Conservation (phyloP, 176 grass and related monocot genomes). For the Poa pratensis region DNA sequence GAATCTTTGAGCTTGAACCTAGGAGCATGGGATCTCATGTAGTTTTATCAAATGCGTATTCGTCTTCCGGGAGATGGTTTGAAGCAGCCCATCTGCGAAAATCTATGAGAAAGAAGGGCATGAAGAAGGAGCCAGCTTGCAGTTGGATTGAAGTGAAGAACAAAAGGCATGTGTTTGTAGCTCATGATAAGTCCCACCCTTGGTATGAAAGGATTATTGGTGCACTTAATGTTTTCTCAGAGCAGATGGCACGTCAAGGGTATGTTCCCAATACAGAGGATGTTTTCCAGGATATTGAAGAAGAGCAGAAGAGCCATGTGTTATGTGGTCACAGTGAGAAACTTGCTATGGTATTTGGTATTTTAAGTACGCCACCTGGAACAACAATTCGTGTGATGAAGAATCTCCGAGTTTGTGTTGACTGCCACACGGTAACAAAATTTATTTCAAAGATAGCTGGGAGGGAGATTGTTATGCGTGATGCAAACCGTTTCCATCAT, state of each 20-base stretch:
- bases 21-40: conserved; percentile 64
- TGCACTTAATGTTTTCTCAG: conserved; percentile 62
- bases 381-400: conserved; percentile 67
- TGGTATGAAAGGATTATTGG: conserved; percentile 58
- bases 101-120: conserved; percentile 65
- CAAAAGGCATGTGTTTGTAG: conserved; percentile 60
- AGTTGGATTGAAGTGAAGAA: conserved; percentile 84
- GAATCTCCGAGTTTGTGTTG: conserved; percentile 74
- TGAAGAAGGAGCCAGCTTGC: conserved; percentile 76
- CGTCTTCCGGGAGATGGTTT: conserved; percentile 69
- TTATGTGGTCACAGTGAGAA: conserved; percentile 85
- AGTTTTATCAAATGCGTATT: conserved; percentile 73
- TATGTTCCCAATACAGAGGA: conserved; percentile 72
- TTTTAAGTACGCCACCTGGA: conserved; percentile 69
- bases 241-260: conserved; percentile 63
- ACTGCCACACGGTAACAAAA: conserved; percentile 68
- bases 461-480: conserved; percentile 73
- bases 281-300: conserved; percentile 72
- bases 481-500: conserved; percentile 68
- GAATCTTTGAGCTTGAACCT: conserved; percentile 71
- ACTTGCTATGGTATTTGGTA: conserved; percentile 76
- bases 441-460: conserved; percentile 66
- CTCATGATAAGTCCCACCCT: conserved; percentile 75
- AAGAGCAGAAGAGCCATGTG: conserved; percentile 70
- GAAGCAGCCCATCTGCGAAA: conserved; percentile 61